Conservation (phyloP, 345 rosid genomes). For the Hypericum perforatum region DNA sequence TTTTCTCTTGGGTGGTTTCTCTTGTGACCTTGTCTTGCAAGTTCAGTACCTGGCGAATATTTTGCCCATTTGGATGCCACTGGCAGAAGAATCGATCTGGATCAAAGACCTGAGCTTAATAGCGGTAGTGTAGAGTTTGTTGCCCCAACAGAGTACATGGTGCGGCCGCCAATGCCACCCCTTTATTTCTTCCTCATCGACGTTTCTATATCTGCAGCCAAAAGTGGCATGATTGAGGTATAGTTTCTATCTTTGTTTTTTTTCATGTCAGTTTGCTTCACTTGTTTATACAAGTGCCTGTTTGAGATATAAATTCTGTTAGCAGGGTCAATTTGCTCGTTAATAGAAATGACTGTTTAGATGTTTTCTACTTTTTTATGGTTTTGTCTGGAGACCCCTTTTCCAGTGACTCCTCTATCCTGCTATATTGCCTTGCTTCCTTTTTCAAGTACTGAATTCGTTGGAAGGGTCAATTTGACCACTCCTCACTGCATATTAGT, state of each 20-base stretch:
- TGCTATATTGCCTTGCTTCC: too few relatives aligned
- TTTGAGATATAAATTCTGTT: too few relatives aligned
- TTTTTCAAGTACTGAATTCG: too few relatives aligned
- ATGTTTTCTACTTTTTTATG: too few relatives aligned
- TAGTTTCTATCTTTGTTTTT: background rate
- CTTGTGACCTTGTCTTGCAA: conserved; percentile 12
- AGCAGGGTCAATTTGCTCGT: too few relatives aligned
- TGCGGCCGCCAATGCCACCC: conserved; percentile 99
- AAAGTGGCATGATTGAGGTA: conserved; percentile 80
- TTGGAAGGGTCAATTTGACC: too few relatives aligned
- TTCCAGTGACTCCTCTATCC: too few relatives aligned
- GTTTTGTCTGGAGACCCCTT: too few relatives aligned
- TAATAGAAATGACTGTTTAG: too few relatives aligned
- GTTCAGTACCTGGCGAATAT: conserved; percentile 88
- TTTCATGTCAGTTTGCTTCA: background rate
- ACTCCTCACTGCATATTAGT: too few relatives aligned
- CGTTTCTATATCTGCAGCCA: conserved; percentile 79
- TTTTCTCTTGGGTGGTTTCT: conserved; percentile 7
- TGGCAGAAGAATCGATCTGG: conserved; percentile 83
- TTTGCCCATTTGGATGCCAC: conserved; percentile 85
- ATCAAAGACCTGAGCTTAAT: conserved; percentile 90
- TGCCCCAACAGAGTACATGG: conserved; percentile 99
- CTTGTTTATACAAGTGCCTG: background rate
- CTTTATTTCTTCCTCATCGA: conserved; percentile 91
- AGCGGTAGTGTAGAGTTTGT: conserved; percentile 92